Conservation (phyloP, 2,329 filamentous ascomycete genomes). For the Cercospora brassicicola region DNA sequence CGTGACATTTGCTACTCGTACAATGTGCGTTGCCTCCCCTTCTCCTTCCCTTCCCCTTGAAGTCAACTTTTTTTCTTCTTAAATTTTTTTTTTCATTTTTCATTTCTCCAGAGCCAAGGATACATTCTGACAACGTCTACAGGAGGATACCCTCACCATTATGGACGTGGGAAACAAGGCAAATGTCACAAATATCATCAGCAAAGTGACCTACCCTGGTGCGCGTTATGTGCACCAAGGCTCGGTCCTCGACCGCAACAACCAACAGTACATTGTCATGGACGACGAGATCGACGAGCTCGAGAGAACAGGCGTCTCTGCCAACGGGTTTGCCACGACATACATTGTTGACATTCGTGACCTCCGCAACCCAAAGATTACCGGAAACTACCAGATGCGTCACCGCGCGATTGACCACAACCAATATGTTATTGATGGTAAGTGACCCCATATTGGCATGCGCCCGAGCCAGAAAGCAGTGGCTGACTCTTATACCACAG, state of each 20-base stretch:
- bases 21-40: conserved; percentile 36
- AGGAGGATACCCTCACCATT: too few relatives aligned
- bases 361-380: conserved; percentile 46
- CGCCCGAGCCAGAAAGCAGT: background rate
- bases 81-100: too few relatives aligned
- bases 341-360: conserved; percentile 52
- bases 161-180: conserved; percentile 31
- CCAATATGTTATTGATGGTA: conserved; percentile 43
- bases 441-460: too few relatives aligned
- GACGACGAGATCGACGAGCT: conserved; percentile 58
- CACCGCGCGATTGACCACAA: conserved; percentile 44
- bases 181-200: conserved; percentile 44
- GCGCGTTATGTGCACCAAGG: conserved; percentile 56
- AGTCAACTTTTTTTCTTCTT: background rate
- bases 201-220: conserved; percentile 50
- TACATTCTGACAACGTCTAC: too few relatives aligned
- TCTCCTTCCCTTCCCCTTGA: background rate
- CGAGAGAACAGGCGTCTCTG: background rate
- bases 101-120: too few relatives aligned
- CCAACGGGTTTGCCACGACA: conserved; percentile 38
- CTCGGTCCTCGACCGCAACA: conserved; percentile 48
- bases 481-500: background rate
- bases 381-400: conserved; percentile 41
- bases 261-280: conserved; percentile 49
- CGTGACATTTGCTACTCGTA: conserved; percentile 55